Evolutionary conservation across 116 monocot species (phyloP).

Genomic region (Phalaenopsis hybrid): DNA sequence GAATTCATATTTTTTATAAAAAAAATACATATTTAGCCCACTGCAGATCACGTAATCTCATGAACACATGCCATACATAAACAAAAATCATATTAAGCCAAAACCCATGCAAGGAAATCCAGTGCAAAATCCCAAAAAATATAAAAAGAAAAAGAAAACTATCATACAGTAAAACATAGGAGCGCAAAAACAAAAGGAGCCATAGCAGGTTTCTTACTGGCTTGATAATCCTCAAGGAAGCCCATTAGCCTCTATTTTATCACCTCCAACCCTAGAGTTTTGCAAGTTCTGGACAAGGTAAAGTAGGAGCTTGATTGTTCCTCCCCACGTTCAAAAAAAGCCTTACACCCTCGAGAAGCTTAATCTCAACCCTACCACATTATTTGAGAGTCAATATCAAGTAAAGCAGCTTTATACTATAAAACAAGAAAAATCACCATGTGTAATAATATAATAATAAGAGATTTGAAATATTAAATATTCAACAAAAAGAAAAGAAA

Average conservation of each 20-base stretch:
- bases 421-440: not conserved
- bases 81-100: not conserved
- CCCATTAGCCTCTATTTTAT: not conserved
- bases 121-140: not conserved
- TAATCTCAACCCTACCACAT: not conserved
- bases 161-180: not conserved
- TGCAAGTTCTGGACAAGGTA: not conserved
- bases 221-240: not conserved
- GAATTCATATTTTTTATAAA: no score
- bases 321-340: not conserved
- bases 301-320: not conserved
- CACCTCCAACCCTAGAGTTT: not conserved
- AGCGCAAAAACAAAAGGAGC: not conserved
- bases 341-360: not conserved
- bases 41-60: no score
- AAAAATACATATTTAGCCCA: no score
- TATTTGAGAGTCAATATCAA: not conserved
- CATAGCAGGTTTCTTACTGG: not conserved
- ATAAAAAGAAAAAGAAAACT: not conserved
- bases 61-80: not conserved
- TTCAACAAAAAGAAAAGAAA: not conserved
- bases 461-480: not conserved
- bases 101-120: not conserved
- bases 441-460: not conserved
- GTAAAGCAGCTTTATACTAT: not conserved